A percentile compares a stretch with the other conserved stretches of the same genome.
Conservation (phyloP, 805 yeast species). For the Nakazawaea wyomingensis region DNA sequence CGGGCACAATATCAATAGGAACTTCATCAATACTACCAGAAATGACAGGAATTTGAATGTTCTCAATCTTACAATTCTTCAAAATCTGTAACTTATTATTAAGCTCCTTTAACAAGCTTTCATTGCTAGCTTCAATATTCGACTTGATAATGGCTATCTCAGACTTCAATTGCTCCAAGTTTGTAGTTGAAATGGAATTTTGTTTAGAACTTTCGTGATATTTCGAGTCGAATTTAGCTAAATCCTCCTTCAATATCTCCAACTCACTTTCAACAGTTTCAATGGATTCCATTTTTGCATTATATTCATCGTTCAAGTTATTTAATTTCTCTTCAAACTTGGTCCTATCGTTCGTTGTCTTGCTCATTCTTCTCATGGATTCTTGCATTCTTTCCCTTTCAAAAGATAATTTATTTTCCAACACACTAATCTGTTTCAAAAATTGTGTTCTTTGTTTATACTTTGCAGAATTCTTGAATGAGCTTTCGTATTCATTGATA, state of each 20-base stretch:
- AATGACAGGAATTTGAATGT: constrained; percentile 54
- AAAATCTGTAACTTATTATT: constrained; percentile 54
- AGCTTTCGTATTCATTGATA: constrained; percentile 74
- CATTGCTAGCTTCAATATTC: constrained; percentile 39
- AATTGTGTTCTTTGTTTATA: constrained; percentile 58
- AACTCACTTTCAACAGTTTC: constrained; percentile 36
- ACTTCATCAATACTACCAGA: constrained; percentile 58
- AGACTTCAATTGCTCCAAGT: constrained; percentile 22
- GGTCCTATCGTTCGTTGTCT: constrained; percentile 34
- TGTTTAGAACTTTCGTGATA: constrained; percentile 1
- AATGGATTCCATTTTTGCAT: constrained; percentile 26
- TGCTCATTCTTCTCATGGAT: constrained; percentile 39
- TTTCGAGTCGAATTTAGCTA: constrained; percentile 25
- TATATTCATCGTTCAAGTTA: constrained; percentile 28
- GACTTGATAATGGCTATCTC: constrained; percentile 28
- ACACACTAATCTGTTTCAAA: constrained; percentile 52
- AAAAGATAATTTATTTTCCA: constrained; percentile 58
- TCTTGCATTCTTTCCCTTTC: constrained; percentile 57
- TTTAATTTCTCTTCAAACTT: constrained; percentile 31
- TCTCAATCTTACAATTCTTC: constrained; percentile 71
- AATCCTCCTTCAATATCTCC: constrained; percentile 31
- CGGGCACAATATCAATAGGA: constrained; percentile 51
- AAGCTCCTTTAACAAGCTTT: constrained; percentile 46
- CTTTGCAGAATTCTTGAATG: constrained; percentile 48
- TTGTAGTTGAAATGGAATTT: constrained; percentile 7